A percentile compares a stretch with the other conserved stretches of the same genome.
phyloP scores from a whole-genome alignment of 352 stramenopile genomes.

The Thraustochytrium striatum region DNA sequence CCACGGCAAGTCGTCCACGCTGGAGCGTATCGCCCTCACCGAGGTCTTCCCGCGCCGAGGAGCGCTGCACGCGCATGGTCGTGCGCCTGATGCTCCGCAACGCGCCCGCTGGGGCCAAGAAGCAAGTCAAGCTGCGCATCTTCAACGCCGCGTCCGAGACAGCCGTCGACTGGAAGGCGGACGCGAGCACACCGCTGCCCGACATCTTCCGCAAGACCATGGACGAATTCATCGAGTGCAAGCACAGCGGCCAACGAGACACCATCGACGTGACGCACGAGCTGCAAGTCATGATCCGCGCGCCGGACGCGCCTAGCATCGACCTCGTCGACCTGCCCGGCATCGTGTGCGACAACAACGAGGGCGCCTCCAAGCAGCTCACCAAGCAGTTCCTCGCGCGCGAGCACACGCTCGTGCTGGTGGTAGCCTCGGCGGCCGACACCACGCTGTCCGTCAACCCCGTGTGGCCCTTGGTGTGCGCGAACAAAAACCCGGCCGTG shows the following conservation, averaged over 20 bases:
- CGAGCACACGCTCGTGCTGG: slow-evolving; percentile 1
- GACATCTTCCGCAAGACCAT: background rate
- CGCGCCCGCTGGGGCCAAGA: background rate
- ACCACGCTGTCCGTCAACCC: background rate
- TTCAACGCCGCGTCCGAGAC: background rate
- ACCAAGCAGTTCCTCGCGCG: background rate
- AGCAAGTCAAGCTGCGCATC: slow-evolving; percentile 19
- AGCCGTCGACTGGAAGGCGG: background rate
- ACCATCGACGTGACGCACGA: background rate
- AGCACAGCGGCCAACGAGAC: background rate
- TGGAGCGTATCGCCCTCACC: slow-evolving; percentile 26
- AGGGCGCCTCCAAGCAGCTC: background rate
- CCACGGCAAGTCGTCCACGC: slow-evolving; percentile 27
- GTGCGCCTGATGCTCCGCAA: slow-evolving; percentile 29
- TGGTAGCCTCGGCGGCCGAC: background rate
- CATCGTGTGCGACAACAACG: background rate
- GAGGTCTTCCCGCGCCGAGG: slow-evolving; percentile 15
- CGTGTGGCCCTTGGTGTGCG: slow-evolving; percentile 13
- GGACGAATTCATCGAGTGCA: slow-evolving; percentile 3
- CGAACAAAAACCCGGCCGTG: background rate
- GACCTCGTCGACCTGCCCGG: slow-evolving; percentile 38
- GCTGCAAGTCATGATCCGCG: slow-evolving; percentile 27
- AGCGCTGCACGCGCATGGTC: slow-evolving; percentile 30
- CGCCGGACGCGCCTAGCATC: slow-evolving; percentile 1
- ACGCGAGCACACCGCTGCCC: background rate